phyloP scores from a whole-genome alignment of 2,329 filamentous ascomycete species.

The Cadophora luteo-olivacea region DNA sequence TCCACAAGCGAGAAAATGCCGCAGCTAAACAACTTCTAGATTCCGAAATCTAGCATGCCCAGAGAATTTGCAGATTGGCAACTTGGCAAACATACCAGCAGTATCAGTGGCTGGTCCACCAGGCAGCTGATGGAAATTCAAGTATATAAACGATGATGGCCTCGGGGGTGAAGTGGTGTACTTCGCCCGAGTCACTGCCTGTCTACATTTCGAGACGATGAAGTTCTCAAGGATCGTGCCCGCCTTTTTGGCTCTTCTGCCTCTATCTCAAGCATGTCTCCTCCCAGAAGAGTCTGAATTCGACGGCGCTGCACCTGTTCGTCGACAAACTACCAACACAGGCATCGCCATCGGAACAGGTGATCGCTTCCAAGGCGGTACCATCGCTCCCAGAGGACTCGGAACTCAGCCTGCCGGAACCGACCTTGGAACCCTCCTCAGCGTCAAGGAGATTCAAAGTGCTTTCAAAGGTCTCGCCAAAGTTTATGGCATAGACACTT shows the following conservation, averaged over 20 bases:
- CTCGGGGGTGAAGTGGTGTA: background rate
- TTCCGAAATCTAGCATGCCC: background rate
- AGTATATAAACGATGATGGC: background rate
- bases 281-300: slow-evolving; percentile 47
- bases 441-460: slow-evolving; percentile 50
- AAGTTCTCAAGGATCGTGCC: slow-evolving; percentile 10
- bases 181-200: background rate
- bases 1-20: no score
- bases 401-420: slow-evolving; percentile 45
- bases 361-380: slow-evolving; percentile 51
- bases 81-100: background rate
- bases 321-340: slow-evolving; percentile 29
- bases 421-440: slow-evolving; percentile 50
- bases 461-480: slow-evolving; percentile 50
- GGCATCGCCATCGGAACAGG: slow-evolving; percentile 50
- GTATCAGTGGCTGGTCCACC: background rate
- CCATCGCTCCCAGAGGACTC: slow-evolving; percentile 49
- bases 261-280: slow-evolving; percentile 43
- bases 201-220: background rate
- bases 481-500: slow-evolving; percentile 48
- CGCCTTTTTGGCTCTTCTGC: background rate
- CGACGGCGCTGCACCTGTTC: slow-evolving; percentile 18
- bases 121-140: background rate
- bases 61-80: background rate
- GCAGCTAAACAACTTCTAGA: background rate